Conservation (phyloP, 768 basidiomycete genomes). For the Kondoa malvinella region DNA sequence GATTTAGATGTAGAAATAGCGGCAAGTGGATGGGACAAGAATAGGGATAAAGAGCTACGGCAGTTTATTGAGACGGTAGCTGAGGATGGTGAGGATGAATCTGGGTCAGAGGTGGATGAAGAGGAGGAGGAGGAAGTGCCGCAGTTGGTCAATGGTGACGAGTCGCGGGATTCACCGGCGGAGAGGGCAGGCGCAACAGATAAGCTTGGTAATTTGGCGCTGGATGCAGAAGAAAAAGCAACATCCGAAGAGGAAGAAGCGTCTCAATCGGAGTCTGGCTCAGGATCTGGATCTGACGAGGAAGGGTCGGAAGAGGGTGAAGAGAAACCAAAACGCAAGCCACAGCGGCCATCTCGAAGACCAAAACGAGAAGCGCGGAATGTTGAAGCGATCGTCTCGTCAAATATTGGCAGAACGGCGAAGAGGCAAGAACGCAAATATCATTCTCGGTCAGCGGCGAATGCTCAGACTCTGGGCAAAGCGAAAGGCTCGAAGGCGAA, state of each 20-base stretch:
- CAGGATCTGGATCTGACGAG: slow-evolving; percentile 5
- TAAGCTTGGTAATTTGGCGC: too few species aligned
- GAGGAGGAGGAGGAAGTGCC: slow-evolving; percentile 14
- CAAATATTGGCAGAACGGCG: background rate
- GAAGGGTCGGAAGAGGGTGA: slow-evolving; percentile 20
- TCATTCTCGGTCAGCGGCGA: slow-evolving; percentile 12
- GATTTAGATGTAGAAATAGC: slow-evolving; percentile 76
- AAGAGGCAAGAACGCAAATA: slow-evolving; percentile 1
- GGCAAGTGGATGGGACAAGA: slow-evolving; percentile 61
- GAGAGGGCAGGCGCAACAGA: too few species aligned
- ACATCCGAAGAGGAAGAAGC: slow-evolving; percentile 12
- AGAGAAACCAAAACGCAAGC: slow-evolving; percentile 13
- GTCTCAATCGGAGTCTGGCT: background rate
- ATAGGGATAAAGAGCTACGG: slow-evolving; percentile 12
- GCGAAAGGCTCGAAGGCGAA: slow-evolving; percentile 15
- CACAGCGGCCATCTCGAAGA: background rate
- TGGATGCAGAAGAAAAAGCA: too few species aligned
- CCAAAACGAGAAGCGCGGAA: background rate
- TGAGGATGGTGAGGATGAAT: slow-evolving; percentile 24
- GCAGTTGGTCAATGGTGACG: background rate
- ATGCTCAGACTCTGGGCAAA: slow-evolving; percentile 3
- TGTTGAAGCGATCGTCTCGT: slow-evolving; percentile 11
- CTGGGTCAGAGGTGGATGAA: slow-evolving; percentile 18
- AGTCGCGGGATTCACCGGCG: too few species aligned
- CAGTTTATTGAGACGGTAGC: slow-evolving; percentile 49